Percentiles rank a stretch among this genome's conserved stretches.
phyloP scores from a whole-genome alignment of 331 rosid genomes.

The Erythrophleum ivorense region DNA sequence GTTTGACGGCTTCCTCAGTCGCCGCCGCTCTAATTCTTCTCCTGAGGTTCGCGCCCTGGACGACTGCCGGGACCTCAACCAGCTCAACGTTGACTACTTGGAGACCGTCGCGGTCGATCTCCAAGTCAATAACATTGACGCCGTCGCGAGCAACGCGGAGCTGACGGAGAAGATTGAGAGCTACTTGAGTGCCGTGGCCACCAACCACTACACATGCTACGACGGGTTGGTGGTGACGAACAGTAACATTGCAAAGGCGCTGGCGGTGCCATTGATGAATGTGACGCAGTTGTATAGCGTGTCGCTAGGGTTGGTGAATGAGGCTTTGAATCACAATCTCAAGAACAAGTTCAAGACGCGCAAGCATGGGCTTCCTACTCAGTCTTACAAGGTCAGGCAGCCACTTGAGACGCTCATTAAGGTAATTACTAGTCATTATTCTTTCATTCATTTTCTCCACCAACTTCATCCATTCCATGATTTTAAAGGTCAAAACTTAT shows the following conservation, averaged over 20 bases:
- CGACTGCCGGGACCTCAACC: slow-evolving; percentile 62
- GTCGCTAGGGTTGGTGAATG: slow-evolving; percentile 66
- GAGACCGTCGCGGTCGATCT: slow-evolving; percentile 48
- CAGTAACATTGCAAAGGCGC: slow-evolving; percentile 46
- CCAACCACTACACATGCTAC: slow-evolving; percentile 75
- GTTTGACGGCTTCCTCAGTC: slow-evolving; percentile 45
- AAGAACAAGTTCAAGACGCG: slow-evolving; percentile 42
- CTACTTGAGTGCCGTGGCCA: slow-evolving; percentile 68
- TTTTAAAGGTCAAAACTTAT: too few relatives aligned
- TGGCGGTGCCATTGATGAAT: slow-evolving; percentile 54
- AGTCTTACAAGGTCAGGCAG: slow-evolving; percentile 45
- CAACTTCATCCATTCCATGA: too few relatives aligned
- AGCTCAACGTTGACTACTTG: slow-evolving; percentile 62
- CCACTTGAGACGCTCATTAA: slow-evolving; percentile 60
- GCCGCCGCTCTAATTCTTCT: slow-evolving; percentile 12
- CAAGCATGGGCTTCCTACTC: slow-evolving; percentile 40
- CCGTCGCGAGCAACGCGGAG: slow-evolving; percentile 32
- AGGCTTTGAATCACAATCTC: slow-evolving; percentile 48
- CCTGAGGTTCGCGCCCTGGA: slow-evolving; percentile 52
- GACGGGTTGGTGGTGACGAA: slow-evolving; percentile 61
- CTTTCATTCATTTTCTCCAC: too few relatives aligned
- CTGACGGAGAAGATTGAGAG: slow-evolving; percentile 57
- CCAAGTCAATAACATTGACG: background rate
- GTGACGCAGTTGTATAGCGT: slow-evolving; percentile 62
- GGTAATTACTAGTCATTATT: slow-evolving; percentile 45